A percentile compares a stretch with the other conserved stretches of the same genome.
Evolutionary conservation across 78 protist genomes (phyloP).

Genomic region (Speleostelium caveatum): DNA sequence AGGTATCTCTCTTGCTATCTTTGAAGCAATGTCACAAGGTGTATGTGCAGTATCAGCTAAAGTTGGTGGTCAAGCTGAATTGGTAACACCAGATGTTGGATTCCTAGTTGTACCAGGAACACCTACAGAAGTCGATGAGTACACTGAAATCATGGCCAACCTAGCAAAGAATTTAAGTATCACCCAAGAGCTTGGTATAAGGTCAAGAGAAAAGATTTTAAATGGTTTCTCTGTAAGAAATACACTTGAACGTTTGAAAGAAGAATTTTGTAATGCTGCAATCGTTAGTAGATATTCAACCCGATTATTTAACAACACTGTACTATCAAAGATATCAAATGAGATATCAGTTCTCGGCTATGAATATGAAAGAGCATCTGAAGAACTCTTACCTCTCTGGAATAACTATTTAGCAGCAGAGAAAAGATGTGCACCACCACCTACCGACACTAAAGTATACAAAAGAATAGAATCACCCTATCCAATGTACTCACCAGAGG

Average conservation of each 20-base stretch:
- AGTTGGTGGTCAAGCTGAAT: slow-evolving; percentile 74
- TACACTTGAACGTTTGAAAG: slow-evolving; percentile 24
- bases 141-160: slow-evolving; percentile 36
- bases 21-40: slow-evolving; percentile 59
- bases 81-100: slow-evolving; percentile 68
- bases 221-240: slow-evolving; percentile 52
- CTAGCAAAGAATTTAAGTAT: slow-evolving; percentile 11
- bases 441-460: background rate
- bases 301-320: slow-evolving; percentile 5
- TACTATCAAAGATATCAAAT: slow-evolving; percentile 16
- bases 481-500: slow-evolving; percentile 19
- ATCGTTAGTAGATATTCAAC: slow-evolving; percentile 18
- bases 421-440: slow-evolving; percentile 55
- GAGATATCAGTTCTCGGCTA: slow-evolving; percentile 37
- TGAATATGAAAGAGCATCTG: slow-evolving; percentile 46
- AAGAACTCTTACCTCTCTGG: slow-evolving; percentile 58
- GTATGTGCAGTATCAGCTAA: slow-evolving; percentile 67
- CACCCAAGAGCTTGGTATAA: slow-evolving; percentile 16
- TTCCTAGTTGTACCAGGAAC: slow-evolving; percentile 60
- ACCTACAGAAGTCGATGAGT: slow-evolving; percentile 51
- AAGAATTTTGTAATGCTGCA: slow-evolving; percentile 65
- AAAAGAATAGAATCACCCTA: slow-evolving; percentile 23
- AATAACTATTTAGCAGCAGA: background rate
- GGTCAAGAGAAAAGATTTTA: slow-evolving; percentile 7
- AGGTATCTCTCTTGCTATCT: slow-evolving; percentile 69